Base-by-base conservation (phyloP, 1,284 basidiomycete species). In the Cryptococcus sp. region DNA sequence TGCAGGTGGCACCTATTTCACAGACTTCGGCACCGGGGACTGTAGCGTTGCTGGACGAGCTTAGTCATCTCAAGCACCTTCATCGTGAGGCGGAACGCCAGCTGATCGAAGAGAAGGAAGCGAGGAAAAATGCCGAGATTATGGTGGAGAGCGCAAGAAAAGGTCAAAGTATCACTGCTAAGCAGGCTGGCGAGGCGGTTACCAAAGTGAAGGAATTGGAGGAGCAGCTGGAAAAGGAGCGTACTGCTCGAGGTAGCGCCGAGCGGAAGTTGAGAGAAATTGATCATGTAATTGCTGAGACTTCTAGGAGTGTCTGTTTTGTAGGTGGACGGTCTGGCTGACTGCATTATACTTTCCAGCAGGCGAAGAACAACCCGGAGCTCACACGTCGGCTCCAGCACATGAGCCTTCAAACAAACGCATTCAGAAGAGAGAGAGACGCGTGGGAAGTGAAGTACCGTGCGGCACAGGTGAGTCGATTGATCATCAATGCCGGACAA, bases 91-190 rank as follows among this genome's bases (percentile, higher is more conserved):
- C 16, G 15, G 46, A 46, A 17, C 23, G 22, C 17, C 5, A 29
- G 38, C 26, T 55, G 11, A 48, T 52, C 4, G 58, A 50, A 3
- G 59, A 59, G 40, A 44, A 17, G 0, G 50, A 39, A 5, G 20
- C 47, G 20, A 56, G 54, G 2, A 48, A 52, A 5, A 48, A 52
- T 8, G 51, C 58, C 5, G 61, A 68, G 23, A 25, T n/a, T 0
- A 51, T 59, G 44, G 47, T 37, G 0, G 26, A 59, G 5, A 46
- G 57, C 1, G 59, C 63, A 1, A 62, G 39, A 6, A 64, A 55
- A 25, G 51, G 62, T 10, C 65, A 64, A 45, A 65, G 67, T n/a
- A 11, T 38, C 1, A 20, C 58, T 25, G 60, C 58, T 0, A 68
- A 56, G 48, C 52, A 59, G 40, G 55, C 58, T 25, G 37, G 63